phyloP scores from a whole-genome alignment of 179 eudicot species.

The Nepenthes alata region DNA sequence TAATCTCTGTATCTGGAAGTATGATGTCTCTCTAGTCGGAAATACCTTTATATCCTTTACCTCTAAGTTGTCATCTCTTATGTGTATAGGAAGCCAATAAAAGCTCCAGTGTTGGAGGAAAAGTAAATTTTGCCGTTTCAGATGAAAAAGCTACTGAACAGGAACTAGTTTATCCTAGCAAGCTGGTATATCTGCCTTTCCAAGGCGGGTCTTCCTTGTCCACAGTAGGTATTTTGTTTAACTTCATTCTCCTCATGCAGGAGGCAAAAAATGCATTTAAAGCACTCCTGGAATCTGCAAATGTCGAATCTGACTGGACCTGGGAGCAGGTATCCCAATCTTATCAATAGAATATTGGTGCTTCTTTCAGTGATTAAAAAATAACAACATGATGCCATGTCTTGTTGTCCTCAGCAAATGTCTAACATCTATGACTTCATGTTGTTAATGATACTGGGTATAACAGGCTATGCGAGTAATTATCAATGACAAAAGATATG shows the following conservation, averaged over 20 bases:
- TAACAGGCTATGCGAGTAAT: conserved; percentile 79
- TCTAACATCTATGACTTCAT: background rate
- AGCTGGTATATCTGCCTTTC: conserved; percentile 42
- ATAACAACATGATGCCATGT: background rate
- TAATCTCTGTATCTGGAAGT: conserved; percentile 10
- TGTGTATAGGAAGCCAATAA: conserved; percentile 43
- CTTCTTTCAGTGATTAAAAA: background rate
- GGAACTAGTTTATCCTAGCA: conserved; percentile 54
- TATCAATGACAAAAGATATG: conserved; percentile 84
- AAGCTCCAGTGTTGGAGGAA: conserved; percentile 24
- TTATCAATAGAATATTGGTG: background rate
- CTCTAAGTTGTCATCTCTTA: conserved; percentile 6
- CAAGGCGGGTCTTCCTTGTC: background rate
- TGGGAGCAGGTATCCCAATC: conserved; percentile 74
- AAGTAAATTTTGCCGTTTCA: conserved; percentile 21
- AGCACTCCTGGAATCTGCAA: conserved; percentile 67
- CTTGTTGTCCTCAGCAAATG: background rate
- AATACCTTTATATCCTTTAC: conserved; percentile 4
- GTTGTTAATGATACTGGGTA: conserved; percentile 9
- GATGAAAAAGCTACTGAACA: conserved; percentile 48
- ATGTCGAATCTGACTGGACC: conserved; percentile 82
- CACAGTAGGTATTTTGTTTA: background rate
- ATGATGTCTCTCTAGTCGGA: conserved; percentile 1
- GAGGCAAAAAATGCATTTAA: conserved; percentile 86
- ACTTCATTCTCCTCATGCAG: conserved; percentile 21